Evolutionary conservation across 495 filamentous ascomycete species (phyloP).

Genomic region (Delitschia confertaspora): DNA sequence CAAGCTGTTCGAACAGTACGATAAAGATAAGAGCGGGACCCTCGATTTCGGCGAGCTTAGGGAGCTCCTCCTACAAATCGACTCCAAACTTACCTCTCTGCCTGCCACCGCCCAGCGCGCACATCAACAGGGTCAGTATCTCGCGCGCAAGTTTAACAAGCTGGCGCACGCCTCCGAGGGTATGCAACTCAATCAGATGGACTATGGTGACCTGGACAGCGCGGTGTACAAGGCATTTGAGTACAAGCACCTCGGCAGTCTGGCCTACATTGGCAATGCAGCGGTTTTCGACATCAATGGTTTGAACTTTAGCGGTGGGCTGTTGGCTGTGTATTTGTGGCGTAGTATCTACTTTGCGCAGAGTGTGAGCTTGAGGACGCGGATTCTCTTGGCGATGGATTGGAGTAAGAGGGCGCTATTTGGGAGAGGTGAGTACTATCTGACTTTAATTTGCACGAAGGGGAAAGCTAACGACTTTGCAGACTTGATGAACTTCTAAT

Average conservation of each 20-base stretch:
- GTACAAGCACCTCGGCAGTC: slow-evolving; percentile 81
- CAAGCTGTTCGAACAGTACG: slow-evolving; percentile 80
- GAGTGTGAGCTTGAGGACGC: slow-evolving; percentile 87
- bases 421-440: slow-evolving; percentile 65
- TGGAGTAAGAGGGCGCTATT: slow-evolving; percentile 94
- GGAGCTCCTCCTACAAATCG: slow-evolving; percentile 69
- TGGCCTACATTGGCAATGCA: slow-evolving; percentile 94
- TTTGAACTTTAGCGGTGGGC: slow-evolving; percentile 67
- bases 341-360: slow-evolving; percentile 95
- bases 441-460: neutral
- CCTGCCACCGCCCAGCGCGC: slow-evolving; percentile 78
- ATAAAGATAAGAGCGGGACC: slow-evolving; percentile 84
- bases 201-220: slow-evolving; percentile 85
- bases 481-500: slow-evolving; percentile 63
- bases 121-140: slow-evolving; percentile 91
- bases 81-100: slow-evolving; percentile 37
- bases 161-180: slow-evolving; percentile 72
- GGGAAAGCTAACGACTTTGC: slow-evolving; percentile 17
- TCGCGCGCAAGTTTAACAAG: slow-evolving; percentile 90
- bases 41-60: slow-evolving; percentile 87
- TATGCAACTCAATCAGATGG: slow-evolving; percentile 65
- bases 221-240: slow-evolving; percentile 93
- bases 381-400: slow-evolving; percentile 91
- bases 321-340: slow-evolving; percentile 96
- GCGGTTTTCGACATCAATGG: slow-evolving; percentile 88